phyloP scores from a whole-genome alignment of 1,284 basidiomycete genomes.

The Apiotrichum porosum region DNA sequence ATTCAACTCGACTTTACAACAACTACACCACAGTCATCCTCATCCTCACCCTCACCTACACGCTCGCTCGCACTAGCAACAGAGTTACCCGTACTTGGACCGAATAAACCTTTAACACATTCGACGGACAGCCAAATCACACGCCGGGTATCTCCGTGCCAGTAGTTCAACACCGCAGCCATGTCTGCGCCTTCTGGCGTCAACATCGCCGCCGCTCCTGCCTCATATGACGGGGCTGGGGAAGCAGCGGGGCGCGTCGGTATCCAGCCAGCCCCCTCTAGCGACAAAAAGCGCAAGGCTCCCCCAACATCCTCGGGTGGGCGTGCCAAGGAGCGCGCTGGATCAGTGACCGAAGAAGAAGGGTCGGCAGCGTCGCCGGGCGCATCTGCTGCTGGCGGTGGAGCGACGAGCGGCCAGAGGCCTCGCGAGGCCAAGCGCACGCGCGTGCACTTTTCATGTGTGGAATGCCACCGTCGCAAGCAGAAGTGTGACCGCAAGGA shows the following conservation, averaged over 20 bases:
- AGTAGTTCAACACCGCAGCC: no score
- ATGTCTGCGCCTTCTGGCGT: conserved; percentile 17
- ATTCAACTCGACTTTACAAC: no score
- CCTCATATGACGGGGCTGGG: neutral
- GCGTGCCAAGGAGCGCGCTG: conserved; percentile 20
- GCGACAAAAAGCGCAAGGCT: conserved; percentile 47
- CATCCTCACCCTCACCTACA: no score
- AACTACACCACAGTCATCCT: no score
- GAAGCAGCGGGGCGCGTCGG: neutral
- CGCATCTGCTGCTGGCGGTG: conserved; percentile 23
- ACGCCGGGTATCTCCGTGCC: no score
- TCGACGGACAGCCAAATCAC: no score
- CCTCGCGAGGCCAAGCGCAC: conserved; percentile 39
- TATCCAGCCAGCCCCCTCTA: conserved; percentile 19
- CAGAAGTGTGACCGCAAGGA: conserved; percentile 48
- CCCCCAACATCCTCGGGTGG: conserved; percentile 17
- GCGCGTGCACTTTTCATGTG: conserved; percentile 47
- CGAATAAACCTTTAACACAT: no score
- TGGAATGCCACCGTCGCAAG: conserved; percentile 49
- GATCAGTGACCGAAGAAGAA: conserved; percentile 33
- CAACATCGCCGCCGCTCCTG: conserved; percentile 10
- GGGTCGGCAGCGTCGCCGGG: conserved; percentile 2
- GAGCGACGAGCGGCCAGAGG: conserved; percentile 8
- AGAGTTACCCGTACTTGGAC: no score
- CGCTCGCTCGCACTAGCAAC: no score